These are phyloP conservation scores for Toxicodendron radicans DNA, from an alignment of 345 rosid species.

Conservation along the genomic window DNA sequence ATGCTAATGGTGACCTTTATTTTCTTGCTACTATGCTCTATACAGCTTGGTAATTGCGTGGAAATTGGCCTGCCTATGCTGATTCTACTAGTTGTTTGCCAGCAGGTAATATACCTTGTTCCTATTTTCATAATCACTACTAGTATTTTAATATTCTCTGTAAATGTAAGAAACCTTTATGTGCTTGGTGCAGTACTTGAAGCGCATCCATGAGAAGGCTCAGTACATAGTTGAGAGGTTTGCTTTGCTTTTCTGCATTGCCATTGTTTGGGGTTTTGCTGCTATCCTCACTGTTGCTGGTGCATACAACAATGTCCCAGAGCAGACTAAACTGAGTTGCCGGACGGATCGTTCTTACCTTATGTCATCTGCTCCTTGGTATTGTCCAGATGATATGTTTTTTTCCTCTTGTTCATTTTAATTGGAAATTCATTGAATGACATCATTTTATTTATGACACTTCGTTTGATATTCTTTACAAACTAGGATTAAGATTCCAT, in stretches of 20 bases:
- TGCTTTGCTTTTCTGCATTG: conserved; percentile 80
- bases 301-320: conserved; percentile 76
- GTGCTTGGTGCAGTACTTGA: conserved; percentile 60
- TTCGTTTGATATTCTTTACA: conserved; percentile 13
- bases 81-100: conserved; percentile 62
- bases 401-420: conserved; percentile 9
- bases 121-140: not conserved
- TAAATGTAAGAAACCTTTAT: conserved; percentile 12
- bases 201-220: conserved; percentile 30
- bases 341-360: conserved; percentile 74
- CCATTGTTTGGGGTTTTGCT: conserved; percentile 87
- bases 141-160: not conserved
- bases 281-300: conserved; percentile 90
- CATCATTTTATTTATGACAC: not conserved
- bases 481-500: conserved; percentile 82
- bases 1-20: not conserved
- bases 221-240: conserved; percentile 68
- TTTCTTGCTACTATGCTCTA: conserved; percentile 10
- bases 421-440: not conserved
- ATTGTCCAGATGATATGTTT: conserved; percentile 15
- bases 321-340: conserved; percentile 67
- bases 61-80: conserved; percentile 97
- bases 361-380: conserved; percentile 88
- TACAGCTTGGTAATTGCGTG: conserved; percentile 88
- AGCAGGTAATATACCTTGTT: conserved; percentile 54